phyloP scores from a whole-genome alignment of 306 rosid genomes.

The Medicago ruthenica region DNA sequence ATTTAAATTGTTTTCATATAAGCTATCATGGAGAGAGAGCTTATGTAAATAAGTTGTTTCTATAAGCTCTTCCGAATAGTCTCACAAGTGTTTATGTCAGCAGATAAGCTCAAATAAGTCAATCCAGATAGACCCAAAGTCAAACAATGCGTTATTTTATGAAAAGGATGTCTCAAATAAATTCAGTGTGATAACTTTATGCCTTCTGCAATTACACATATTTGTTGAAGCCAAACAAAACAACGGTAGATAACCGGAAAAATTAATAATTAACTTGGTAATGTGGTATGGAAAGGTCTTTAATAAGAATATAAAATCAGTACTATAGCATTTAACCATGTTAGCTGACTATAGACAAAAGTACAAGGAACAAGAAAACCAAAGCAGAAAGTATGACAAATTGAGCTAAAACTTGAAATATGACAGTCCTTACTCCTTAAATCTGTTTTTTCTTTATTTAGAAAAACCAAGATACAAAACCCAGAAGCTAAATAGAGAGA shows the following conservation, averaged over 20 bases:
- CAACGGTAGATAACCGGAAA: too few relatives aligned
- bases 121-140: too few relatives aligned
- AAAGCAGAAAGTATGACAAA: constrained; percentile 9
- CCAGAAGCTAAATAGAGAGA: constrained; percentile 29
- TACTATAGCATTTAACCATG: constrained; percentile 9
- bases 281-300: not conserved
- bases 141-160: constrained; percentile 3
- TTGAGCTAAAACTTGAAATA: not conserved
- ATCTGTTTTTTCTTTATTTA: not conserved
- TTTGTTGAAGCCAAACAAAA: not conserved
- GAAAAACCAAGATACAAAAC: not conserved
- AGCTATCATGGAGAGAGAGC: too few relatives aligned
- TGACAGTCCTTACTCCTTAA: not conserved
- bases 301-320: constrained; percentile 22
- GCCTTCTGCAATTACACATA: too few relatives aligned
- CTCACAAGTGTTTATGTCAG: too few relatives aligned
- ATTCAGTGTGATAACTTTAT: not conserved
- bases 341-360: not conserved
- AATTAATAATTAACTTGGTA: too few relatives aligned
- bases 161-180: constrained; percentile 11
- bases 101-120: too few relatives aligned
- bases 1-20: too few relatives aligned
- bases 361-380: constrained; percentile 10
- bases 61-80: too few relatives aligned
- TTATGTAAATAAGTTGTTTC: too few relatives aligned